phyloP scores from a whole-genome alignment of 352 stramenopile species.

The Globisporangium uncinulatum region DNA sequence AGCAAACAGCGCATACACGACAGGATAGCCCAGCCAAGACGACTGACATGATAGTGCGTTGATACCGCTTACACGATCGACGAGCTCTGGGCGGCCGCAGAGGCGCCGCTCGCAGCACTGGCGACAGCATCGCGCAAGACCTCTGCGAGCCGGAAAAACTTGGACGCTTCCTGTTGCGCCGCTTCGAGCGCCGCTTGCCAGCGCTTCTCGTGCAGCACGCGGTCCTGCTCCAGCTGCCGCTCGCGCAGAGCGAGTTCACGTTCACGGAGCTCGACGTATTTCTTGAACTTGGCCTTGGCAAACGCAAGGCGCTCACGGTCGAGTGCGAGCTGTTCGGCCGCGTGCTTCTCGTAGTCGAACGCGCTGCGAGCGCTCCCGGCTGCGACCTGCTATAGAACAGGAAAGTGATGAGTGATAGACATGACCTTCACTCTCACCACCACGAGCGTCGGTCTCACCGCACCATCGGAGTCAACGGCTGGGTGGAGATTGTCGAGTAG shows the following conservation, averaged over 20 bases:
- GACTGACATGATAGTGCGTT: no score
- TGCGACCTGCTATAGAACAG: constrained; percentile 11
- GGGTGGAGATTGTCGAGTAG: background rate
- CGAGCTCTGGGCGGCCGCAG: constrained; percentile 2
- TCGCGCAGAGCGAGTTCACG: constrained; percentile 55
- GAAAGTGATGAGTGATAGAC: no score
- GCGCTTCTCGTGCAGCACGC: constrained; percentile 50
- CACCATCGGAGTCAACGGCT: background rate
- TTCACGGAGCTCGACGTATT: constrained; percentile 67
- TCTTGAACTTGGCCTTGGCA: constrained; percentile 67
- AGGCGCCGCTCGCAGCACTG: constrained; percentile 14
- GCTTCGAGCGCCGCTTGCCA: constrained; percentile 34
- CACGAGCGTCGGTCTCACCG: background rate
- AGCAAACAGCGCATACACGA: no score
- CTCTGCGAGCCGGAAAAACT: constrained; percentile 58
- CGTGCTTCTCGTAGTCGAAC: constrained; percentile 78
- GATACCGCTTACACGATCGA: constrained; percentile 29
- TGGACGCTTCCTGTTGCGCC: constrained; percentile 40
- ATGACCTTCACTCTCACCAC: no score
- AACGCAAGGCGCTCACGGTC: constrained; percentile 71
- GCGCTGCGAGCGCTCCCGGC: constrained; percentile 24
- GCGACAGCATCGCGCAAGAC: constrained; percentile 49
- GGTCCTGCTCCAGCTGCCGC: constrained; percentile 60
- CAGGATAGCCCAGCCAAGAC: no score
- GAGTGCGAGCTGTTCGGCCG: constrained; percentile 61